phyloP scores from a whole-genome alignment of 257 asterid species.

The Penstemon barbatus region DNA sequence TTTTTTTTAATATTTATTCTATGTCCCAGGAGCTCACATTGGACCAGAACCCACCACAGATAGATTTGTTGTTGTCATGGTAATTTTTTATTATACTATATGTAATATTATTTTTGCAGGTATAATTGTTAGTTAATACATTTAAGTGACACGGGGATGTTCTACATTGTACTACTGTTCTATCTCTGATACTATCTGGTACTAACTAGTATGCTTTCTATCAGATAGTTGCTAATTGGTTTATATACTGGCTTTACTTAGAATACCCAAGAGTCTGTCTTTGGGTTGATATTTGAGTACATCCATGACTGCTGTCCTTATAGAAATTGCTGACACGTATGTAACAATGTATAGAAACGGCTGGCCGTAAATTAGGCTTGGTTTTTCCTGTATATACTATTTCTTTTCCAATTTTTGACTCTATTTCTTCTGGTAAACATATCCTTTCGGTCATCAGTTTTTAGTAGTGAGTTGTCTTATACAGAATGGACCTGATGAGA shows the following conservation, averaged over 20 bases:
- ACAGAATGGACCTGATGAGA: conserved; percentile 93
- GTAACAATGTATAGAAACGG: neutral
- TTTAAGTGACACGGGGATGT: neutral
- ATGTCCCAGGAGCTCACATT: conserved; percentile 83
- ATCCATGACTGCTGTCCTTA: neutral
- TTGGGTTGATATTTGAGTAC: neutral
- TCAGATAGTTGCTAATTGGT: conserved; percentile 9
- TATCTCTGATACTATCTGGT: conserved; percentile 7
- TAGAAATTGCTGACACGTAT: neutral
- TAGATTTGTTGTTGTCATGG: conserved; percentile 99
- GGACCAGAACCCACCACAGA: conserved; percentile 99
- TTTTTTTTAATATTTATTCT: conserved; percentile 16
- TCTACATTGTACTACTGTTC: conserved; percentile 25
- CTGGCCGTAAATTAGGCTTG: conserved; percentile 1
- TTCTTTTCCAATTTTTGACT: neutral
- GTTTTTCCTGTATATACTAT: neutral
- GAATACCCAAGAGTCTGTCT: neutral
- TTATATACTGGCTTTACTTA: conserved; percentile 7
- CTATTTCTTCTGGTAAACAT: conserved; percentile 14
- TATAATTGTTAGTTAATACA: conserved; percentile 1
- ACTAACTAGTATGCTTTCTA: neutral
- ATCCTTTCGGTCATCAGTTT: conserved; percentile 7
- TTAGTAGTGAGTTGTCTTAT: conserved; percentile 25
- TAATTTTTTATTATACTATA: conserved; percentile 31
- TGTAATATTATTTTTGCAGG: neutral